phyloP scores from a whole-genome alignment of 495 filamentous ascomycete genomes.

The Achaetomiella virescens region DNA sequence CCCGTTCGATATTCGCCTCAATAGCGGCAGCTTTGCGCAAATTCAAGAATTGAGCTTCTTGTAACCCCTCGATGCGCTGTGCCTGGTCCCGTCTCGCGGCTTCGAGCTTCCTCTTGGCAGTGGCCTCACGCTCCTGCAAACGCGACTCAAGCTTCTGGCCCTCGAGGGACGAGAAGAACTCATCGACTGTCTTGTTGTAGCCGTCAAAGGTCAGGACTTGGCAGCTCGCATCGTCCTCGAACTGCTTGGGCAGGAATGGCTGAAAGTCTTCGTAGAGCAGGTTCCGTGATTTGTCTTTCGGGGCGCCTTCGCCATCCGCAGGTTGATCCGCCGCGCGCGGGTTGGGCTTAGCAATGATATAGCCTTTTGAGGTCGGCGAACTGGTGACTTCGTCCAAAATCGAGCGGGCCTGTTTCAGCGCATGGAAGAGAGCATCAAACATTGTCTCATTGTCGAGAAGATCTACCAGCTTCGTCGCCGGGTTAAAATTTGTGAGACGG shows the following conservation, averaged over 20 bases:
- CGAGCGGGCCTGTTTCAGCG: conserved; percentile 60
- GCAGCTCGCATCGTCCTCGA: conserved; percentile 56
- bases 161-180: conserved; percentile 95
- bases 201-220: conserved; percentile 69
- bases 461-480: conserved; percentile 55
- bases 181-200: conserved; percentile 89
- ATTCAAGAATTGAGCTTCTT: conserved; percentile 74
- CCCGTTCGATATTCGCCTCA: conserved; percentile 78
- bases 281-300: conserved; percentile 36
- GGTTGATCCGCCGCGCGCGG: conserved; percentile 15
- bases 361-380: conserved; percentile 59
- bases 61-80: conserved; percentile 73
- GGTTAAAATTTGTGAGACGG: conserved; percentile 58
- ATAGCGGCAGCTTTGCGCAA: conserved; percentile 85
- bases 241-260: conserved; percentile 82
- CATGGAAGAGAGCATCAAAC: conserved; percentile 54
- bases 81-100: conserved; percentile 73
- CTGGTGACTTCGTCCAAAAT: conserved; percentile 57
- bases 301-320: conserved; percentile 35
- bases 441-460: conserved; percentile 61
- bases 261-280: conserved; percentile 92
- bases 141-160: conserved; percentile 84
- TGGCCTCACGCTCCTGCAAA: conserved; percentile 71
- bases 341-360: conserved; percentile 74
- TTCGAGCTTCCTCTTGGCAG: conserved; percentile 76